Percentiles rank a stretch among this genome's conserved stretches.
Evolutionary conservation across 1,139 yeast species (phyloP).

Genomic region (Kodamaea arcana): DNA sequence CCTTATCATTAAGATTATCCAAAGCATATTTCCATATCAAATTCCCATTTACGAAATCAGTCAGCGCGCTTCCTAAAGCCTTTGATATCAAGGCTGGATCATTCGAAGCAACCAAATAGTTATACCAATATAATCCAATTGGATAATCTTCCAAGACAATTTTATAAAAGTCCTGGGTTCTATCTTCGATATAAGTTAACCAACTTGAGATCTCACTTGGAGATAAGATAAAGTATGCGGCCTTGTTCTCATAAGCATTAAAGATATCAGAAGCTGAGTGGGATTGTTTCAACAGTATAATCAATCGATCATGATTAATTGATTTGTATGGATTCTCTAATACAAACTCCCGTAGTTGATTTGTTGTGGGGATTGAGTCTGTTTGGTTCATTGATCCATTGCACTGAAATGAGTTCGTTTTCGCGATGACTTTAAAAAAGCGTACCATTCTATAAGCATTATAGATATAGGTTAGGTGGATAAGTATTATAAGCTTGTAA

Average conservation of each 20-base stretch:
- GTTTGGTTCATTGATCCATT: too few relatives aligned
- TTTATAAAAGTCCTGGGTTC: conserved; percentile 7
- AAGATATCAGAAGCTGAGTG: conserved; percentile 11
- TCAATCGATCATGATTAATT: conserved; percentile 18
- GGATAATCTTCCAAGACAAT: conserved; percentile 13
- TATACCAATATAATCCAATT: conserved; percentile 8
- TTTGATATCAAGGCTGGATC: background rate
- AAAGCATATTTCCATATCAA: conserved; percentile 32
- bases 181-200: conserved; percentile 19
- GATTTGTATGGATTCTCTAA: conserved; percentile 13
- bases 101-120: background rate
- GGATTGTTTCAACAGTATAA: conserved; percentile 12
- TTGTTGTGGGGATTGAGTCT: too few relatives aligned
- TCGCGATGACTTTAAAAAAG: too few relatives aligned
- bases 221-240: conserved; percentile 17
- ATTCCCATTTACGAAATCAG: conserved; percentile 32
- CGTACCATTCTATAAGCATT: too few relatives aligned
- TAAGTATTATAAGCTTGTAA: too few relatives aligned
- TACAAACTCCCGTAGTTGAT: conserved; percentile 5
- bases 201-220: conserved; percentile 24
- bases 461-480: too few relatives aligned
- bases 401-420: too few relatives aligned
- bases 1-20: conserved; percentile 6
- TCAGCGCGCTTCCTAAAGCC: conserved; percentile 1
- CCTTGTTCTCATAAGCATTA: conserved; percentile 18